Evolutionary conservation across 345 rosid species (phyloP).

Genomic region (rapeseed (Brassica napus)): DNA sequence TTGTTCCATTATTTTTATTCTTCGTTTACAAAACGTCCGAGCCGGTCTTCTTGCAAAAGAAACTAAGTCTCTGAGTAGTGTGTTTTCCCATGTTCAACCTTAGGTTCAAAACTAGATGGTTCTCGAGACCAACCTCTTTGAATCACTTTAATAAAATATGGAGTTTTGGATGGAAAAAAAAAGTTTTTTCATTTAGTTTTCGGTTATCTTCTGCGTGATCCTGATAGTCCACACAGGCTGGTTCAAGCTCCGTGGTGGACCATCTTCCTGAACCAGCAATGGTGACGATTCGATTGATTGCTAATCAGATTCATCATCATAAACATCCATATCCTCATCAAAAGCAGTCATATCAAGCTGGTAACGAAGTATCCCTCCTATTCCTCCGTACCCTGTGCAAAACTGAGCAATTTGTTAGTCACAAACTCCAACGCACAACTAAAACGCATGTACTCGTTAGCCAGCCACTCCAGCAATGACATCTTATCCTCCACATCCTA

Average conservation of each 20-base stretch:
- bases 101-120: too few species aligned
- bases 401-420: constrained; percentile 7
- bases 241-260: constrained; percentile 15
- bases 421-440: constrained; percentile 7
- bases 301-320: constrained; percentile 34
- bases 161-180: background rate
- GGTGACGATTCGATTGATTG: constrained; percentile 27
- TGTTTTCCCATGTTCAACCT: too few species aligned
- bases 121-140: too few species aligned
- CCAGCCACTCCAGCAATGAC: constrained; percentile 9
- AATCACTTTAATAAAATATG: too few species aligned
- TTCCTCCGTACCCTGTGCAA: constrained; percentile 1
- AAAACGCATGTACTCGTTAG: background rate
- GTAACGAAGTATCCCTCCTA: constrained; percentile 6
- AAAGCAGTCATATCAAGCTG: constrained; percentile 16
- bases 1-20: too few species aligned
- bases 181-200: background rate
- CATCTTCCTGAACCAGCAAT: constrained; percentile 22
- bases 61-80: too few species aligned
- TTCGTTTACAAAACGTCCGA: too few species aligned
- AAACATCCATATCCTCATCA: constrained; percentile 21
- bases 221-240: constrained; percentile 25
- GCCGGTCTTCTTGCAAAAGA: too few species aligned
- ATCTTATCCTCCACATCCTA: constrained; percentile 6
- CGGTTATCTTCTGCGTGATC: background rate